A percentile compares a stretch with the other conserved stretches of the same genome.
These are phyloP conservation scores for Chiua sp. DNA, from an alignment of 1,284 basidiomycete genomes.

Conservation along the genomic window DNA sequence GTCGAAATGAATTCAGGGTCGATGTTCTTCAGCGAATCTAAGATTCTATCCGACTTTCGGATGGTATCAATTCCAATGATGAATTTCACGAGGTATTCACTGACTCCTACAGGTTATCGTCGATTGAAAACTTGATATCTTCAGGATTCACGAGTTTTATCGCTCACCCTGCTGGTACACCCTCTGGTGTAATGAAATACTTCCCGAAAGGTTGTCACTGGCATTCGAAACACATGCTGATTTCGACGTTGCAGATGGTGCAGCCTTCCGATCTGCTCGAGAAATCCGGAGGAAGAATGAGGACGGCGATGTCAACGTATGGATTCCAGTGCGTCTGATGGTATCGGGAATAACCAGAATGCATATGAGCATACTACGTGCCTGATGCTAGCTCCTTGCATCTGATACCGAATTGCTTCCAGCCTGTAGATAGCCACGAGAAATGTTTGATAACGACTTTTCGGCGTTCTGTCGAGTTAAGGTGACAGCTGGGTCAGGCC, in stretches of 20 bases:
- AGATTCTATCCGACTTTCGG: constrained; percentile 19
- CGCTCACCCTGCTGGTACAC: constrained; percentile 27
- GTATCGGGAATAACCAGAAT: constrained; percentile 28
- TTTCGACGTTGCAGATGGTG: constrained; percentile 17
- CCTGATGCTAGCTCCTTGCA: not conserved
- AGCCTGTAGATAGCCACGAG: too few relatives aligned
- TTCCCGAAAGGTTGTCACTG: constrained; percentile 31
- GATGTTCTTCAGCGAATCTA: constrained; percentile 22
- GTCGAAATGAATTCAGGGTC: constrained; percentile 24
- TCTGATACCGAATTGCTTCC: too few relatives aligned
- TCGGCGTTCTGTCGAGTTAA: too few relatives aligned
- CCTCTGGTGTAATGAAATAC: constrained; percentile 23
- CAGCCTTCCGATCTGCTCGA: constrained; percentile 15
- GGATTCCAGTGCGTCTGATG: constrained; percentile 29
- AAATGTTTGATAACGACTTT: too few relatives aligned
- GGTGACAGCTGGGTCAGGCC: too few relatives aligned
- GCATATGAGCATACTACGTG: constrained; percentile 25
- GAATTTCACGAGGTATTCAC: constrained; percentile 24
- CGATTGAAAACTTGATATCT: constrained; percentile 30
- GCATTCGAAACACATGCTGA: constrained; percentile 28
- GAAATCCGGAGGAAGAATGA: constrained; percentile 14
- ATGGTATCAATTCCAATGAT: constrained; percentile 1
- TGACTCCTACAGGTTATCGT: constrained; percentile 20
- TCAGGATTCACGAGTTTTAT: constrained; percentile 29
- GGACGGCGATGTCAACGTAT: constrained; percentile 15